Conservation (phyloP, 106 monocot genomes). For the Acorus gramineus region DNA sequence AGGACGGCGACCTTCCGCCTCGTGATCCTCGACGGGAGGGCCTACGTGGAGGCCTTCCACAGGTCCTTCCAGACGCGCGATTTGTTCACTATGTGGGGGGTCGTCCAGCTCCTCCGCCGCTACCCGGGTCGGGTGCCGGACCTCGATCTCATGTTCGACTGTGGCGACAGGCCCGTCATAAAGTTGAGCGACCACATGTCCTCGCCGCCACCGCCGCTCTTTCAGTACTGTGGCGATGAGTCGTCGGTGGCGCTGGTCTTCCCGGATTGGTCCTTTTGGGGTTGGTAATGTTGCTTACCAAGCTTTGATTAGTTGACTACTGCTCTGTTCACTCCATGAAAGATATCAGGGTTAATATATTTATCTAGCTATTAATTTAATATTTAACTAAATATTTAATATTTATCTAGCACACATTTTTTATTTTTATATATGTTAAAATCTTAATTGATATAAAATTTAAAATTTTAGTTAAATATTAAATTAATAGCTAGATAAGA, state of each 20-base stretch:
- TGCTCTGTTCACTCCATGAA: no score
- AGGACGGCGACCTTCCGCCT: constrained; percentile 42
- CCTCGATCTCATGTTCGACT: constrained; percentile 77
- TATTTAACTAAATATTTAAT: no score
- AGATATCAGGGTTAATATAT: no score
- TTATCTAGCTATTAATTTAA: no score
- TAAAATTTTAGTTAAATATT: no score
- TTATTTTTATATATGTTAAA: no score
- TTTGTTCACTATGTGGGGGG: constrained; percentile 55
- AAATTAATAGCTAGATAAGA: no score
- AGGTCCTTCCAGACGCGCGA: constrained; percentile 39
- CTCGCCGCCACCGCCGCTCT: constrained; percentile 9
- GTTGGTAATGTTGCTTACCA: constrained; percentile 4
- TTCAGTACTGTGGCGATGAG: constrained; percentile 14
- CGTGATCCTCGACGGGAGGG: constrained; percentile 20
- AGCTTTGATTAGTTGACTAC: no score
- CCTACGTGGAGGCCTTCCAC: constrained; percentile 23
- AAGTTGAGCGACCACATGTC: constrained; percentile 4
- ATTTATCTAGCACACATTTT: no score
- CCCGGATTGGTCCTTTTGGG: constrained; percentile 38
- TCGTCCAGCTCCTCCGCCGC: constrained; percentile 61
- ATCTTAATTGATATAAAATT: no score
- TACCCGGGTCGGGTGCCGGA: constrained; percentile 64
- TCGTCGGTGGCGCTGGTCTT: constrained; percentile 9
- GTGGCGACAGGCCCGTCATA: constrained; percentile 52